Base-by-base conservation (phyloP, 139 green algal genomes). In the Dunaliella primolecta region DNA sequence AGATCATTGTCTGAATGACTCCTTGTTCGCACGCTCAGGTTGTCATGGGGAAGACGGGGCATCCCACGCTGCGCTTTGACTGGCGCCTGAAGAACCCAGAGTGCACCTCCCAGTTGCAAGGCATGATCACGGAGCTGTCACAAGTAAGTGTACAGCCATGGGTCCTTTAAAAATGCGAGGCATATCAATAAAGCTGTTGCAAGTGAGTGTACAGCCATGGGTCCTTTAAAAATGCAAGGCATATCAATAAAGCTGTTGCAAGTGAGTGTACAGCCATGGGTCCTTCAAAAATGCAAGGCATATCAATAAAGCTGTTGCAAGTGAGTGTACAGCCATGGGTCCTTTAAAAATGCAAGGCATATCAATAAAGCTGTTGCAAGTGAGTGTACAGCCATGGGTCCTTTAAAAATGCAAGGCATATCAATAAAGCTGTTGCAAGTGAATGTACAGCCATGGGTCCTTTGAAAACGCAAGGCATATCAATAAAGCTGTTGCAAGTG, bases 21-120 rank as follows among this genome's bases (percentile, higher is more conserved):
- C n/a, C n/a, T n/a, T n/a, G n/a, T n/a, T n/a, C n/a, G n/a, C n/a
- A n/a, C n/a, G n/a, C n/a, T n/a, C 56, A 84, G 80, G 55, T 84
- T 29, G 80, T 78, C 29, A 64, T 2, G 1, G n/a, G 27, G 11
- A 24, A 30, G 3, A 33, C 31, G 0, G 80, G 80, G 11, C 29
- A 77, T 2, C 55, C n/a, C 1, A 30, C 80, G 3, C 31, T 84
- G 55, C 55, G 56, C 23, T 57, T 55, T 37, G 80, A 77, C 30
- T 84, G 56, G 56, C 80, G 80, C 29, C 21, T 78, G 30, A 36
- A 33, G 25, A 84, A 56, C 80, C 55, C 32, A 33, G 55, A 84
- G 30, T 30, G 38, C 3, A 46, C 56, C 1, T 33, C 25, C 7
- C 36, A 83, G 37, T 31, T 83, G 23, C 36, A 74, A 38, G 36